Base-by-base conservation (phyloP, 805 yeast species). In the Scheffersomyces stipitis region DNA sequence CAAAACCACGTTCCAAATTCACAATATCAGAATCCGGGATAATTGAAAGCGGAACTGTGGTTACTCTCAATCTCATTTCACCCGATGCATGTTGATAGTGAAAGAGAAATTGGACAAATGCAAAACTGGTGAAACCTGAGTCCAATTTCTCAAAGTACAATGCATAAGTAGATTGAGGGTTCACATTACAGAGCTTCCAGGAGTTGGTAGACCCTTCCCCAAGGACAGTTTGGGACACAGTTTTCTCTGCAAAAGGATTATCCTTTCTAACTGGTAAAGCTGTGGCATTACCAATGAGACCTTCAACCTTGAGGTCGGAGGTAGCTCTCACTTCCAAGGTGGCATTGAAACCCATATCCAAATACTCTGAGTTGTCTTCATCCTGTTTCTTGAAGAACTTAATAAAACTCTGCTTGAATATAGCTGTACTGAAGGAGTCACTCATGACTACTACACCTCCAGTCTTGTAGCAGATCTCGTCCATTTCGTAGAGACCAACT, bases 401-500 rank as follows among this genome's bases (percentile, higher is more conserved):
- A 36, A 73, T 66, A 37, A 80, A 71, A 16, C 86, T 80, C 58
- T 81, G 86, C 48, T 76, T 78, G 64, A 81, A 81, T 42, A 81
- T 81, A 1, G 86, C 75, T 0, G 86, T 81, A 23, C 76, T 71
- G 51, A 81, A 81, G 3, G 82, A 75, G 60, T 81, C 88, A 38
- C 81, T 68, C 64, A 80, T 71, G 3, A 81, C 78, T 17, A 80
- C 70, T 3, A 65, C 63, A 34, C 88, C 88, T 18, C 87, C 87
- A 8, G 86, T 80, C 40, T 67, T 67, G 48, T 71, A 68, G 34
- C 78, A 64, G 8, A 81, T 57, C 12, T 71, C 64, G 40, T 77
- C 81, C 87, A 81, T 82, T 53, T 81, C 88, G 44, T 62, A 74
- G 22, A 81, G 61, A 0, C 88, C 88, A 30, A 80, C 71, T 56